phyloP scores from a whole-genome alignment of 2,329 filamentous ascomycete species.

The Ophiocordyceps camponoti-rufipedis region DNA sequence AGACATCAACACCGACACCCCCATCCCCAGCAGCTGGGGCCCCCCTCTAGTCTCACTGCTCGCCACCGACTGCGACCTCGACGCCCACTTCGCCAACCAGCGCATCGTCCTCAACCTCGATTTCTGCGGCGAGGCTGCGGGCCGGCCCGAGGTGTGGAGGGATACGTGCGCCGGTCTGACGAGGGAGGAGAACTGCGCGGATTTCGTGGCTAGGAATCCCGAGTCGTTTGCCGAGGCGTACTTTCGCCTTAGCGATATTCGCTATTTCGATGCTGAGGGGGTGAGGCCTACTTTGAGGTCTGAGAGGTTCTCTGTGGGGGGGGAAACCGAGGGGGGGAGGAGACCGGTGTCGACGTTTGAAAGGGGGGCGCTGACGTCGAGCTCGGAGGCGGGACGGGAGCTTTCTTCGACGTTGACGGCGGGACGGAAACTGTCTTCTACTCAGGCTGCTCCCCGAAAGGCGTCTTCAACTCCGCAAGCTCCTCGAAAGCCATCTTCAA shows the following conservation, averaged over 20 bases:
- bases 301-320: no score
- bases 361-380: no score
- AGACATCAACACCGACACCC: constrained; percentile 21
- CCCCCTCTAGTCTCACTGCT: constrained; percentile 43
- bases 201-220: constrained; percentile 19
- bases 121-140: constrained; percentile 59
- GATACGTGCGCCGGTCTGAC: neutral
- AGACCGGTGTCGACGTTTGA: no score
- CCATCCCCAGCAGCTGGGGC: constrained; percentile 48
- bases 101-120: constrained; percentile 57
- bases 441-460: no score
- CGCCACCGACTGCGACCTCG: constrained; percentile 40
- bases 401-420: neutral
- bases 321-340: no score
- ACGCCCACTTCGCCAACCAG: constrained; percentile 43
- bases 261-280: constrained; percentile 8
- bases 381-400: no score
- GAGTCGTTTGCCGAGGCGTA: constrained; percentile 16
- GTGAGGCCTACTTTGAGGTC: neutral
- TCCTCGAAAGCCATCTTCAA: neutral
- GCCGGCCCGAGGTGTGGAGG: constrained; percentile 10
- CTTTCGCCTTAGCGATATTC: constrained; percentile 27
- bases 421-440: neutral
- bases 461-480: no score
- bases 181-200: constrained; percentile 9